Evolutionary conservation across 169 alveolate genomes (phyloP).

Genomic region (Cryptosporidium baileyi): DNA sequence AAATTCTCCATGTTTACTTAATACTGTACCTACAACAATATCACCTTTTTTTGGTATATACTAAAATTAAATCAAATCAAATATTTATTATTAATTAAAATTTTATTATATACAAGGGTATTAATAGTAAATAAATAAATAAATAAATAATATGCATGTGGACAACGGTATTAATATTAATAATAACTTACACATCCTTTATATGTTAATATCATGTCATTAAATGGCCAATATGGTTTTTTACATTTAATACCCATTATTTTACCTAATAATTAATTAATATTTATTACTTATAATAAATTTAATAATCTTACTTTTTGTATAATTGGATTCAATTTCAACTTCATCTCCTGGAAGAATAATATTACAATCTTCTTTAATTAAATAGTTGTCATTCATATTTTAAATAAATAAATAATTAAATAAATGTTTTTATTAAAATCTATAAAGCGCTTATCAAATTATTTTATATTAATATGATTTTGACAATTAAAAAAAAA

Average conservation of each 20-base stretch:
- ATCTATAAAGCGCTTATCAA: no score
- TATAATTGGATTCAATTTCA: background rate
- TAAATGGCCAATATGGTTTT: constrained; percentile 57
- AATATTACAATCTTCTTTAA: background rate
- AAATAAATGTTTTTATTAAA: no score
- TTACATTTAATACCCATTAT: constrained; percentile 37
- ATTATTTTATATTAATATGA: no score
- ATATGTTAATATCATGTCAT: background rate
- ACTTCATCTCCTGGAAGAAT: constrained; percentile 65
- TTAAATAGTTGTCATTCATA: constrained; percentile 1
- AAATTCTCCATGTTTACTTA: constrained; percentile 30
- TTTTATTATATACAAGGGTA: background rate
- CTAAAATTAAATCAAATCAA: background rate
- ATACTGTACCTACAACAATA: constrained; percentile 24
- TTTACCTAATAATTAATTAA: background rate
- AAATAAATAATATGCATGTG: background rate
- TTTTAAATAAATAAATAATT: no score
- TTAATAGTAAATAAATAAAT: no score
- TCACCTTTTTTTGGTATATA: constrained; percentile 64
- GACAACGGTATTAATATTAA: no score
- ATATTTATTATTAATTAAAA: background rate
- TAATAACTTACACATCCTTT: constrained; percentile 53
- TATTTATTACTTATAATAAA: background rate
- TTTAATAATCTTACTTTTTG: constrained; percentile 15
- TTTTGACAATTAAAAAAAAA: no score